Conservation (phyloP, 169 alveolate species). For the Eimeria sp. region DNA sequence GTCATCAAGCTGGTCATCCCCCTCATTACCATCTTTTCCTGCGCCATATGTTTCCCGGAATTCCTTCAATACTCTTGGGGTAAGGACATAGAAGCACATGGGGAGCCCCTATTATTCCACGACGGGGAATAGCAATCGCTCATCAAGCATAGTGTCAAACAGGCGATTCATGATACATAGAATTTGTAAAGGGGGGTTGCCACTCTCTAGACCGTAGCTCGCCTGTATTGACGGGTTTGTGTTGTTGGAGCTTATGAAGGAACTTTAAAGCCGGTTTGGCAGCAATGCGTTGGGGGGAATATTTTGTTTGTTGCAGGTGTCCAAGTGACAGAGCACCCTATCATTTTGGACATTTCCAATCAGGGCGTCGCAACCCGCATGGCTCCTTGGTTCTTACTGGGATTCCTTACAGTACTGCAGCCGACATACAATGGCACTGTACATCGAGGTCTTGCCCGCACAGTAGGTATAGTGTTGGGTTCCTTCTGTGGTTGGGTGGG, state of each 20-base stretch:
- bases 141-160: neutral
- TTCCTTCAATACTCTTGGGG: conserved; percentile 77
- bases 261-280: neutral
- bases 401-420: conserved; percentile 71
- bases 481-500: conserved; percentile 63
- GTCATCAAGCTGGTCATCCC: conserved; percentile 68
- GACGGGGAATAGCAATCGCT: neutral
- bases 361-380: conserved; percentile 74
- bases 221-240: neutral
- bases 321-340: conserved; percentile 31
- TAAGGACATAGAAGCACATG: neutral
- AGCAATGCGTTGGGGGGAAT: neutral
- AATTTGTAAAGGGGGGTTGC: neutral
- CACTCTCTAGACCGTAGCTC: neutral
- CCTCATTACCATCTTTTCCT: conserved; percentile 21
- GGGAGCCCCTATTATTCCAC: neutral
- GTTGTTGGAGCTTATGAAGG: neutral
- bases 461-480: conserved; percentile 56
- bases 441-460: conserved; percentile 66
- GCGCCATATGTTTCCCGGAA: conserved; percentile 53
- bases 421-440: conserved; percentile 75
- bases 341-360: conserved; percentile 27
- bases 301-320: conserved; percentile 51
- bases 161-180: neutral
- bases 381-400: conserved; percentile 77